Conservation (phyloP, 805 yeast species). For the Komagataella mondaviorum region DNA sequence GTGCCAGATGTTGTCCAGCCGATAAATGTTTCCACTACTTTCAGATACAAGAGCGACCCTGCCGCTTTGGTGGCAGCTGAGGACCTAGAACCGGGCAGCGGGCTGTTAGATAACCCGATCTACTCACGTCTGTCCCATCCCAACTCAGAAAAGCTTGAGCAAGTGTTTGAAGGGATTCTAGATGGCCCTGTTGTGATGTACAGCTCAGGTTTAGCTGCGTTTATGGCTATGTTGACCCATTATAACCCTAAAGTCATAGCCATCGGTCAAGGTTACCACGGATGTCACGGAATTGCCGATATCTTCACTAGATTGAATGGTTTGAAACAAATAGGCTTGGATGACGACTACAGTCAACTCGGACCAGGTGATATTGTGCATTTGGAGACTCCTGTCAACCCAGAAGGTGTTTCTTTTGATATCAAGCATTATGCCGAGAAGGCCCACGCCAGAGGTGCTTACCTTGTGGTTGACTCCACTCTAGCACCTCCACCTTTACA, state of each 20-base stretch:
- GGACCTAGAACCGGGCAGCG: constrained; percentile 5
- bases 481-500: constrained; percentile 45
- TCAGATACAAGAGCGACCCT: neutral
- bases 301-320: constrained; percentile 25
- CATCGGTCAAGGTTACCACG: constrained; percentile 36
- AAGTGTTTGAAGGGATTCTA: constrained; percentile 26
- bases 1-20: neutral
- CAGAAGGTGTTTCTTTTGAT: constrained; percentile 29
- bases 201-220: constrained; percentile 37
- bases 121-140: constrained; percentile 33
- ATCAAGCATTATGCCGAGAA: constrained; percentile 26
- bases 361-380: constrained; percentile 30
- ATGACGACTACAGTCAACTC: constrained; percentile 19
- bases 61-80: neutral
- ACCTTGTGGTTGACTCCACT: constrained; percentile 36
- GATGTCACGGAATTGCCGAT: constrained; percentile 33
- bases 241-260: constrained; percentile 30
- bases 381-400: constrained; percentile 43
- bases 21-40: constrained; percentile 2
- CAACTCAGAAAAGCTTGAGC: constrained; percentile 32
- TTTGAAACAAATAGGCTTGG: constrained; percentile 19
- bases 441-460: constrained; percentile 30
- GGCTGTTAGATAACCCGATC: constrained; percentile 13
- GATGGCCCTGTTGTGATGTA: constrained; percentile 32
- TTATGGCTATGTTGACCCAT: constrained; percentile 32